Evolutionary conservation across 352 stramenopile species (phyloP).

Genomic region (Pythium plurisporium): DNA sequence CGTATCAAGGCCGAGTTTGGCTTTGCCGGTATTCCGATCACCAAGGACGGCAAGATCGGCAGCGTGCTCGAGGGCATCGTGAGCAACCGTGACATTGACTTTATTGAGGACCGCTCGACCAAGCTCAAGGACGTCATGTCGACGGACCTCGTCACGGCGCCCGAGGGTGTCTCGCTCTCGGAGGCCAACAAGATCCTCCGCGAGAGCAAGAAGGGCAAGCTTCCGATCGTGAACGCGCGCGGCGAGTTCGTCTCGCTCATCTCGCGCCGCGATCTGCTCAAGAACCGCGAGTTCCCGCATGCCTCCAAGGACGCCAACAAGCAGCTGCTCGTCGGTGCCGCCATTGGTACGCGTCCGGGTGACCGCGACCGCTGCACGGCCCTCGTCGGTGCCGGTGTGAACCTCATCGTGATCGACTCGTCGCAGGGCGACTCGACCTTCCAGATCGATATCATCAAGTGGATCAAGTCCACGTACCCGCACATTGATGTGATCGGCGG

Average conservation of each 20-base stretch:
- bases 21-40: conserved; percentile 99
- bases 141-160: conserved; percentile 89
- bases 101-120: conserved; percentile 93
- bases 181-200: conserved; percentile 98
- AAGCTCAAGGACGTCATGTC: conserved; percentile 88
- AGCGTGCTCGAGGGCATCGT: conserved; percentile 98
- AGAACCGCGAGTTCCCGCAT: conserved; percentile 97
- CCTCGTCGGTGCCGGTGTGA: conserved; percentile 93
- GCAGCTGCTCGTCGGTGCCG: conserved; percentile 96
- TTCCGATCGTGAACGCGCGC: conserved; percentile 98
- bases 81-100: conserved; percentile 98
- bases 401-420: conserved; percentile 99
- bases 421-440: conserved; percentile 98
- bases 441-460: conserved; percentile 88
- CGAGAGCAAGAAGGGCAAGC: conserved; percentile 99
- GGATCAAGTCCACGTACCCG: conserved; percentile 96
- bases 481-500: conserved; percentile 98
- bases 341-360: conserved; percentile 97
- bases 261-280: conserved; percentile 97
- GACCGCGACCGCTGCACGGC: conserved; percentile 93
- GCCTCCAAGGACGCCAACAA: conserved; percentile 98
- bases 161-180: conserved; percentile 92
- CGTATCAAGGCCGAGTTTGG: conserved; percentile 94
- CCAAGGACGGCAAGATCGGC: conserved; percentile 96
- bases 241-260: conserved; percentile 98